Conservation (phyloP, 2,329 filamentous ascomycete genomes). For the Arthrobotrys iridis region DNA sequence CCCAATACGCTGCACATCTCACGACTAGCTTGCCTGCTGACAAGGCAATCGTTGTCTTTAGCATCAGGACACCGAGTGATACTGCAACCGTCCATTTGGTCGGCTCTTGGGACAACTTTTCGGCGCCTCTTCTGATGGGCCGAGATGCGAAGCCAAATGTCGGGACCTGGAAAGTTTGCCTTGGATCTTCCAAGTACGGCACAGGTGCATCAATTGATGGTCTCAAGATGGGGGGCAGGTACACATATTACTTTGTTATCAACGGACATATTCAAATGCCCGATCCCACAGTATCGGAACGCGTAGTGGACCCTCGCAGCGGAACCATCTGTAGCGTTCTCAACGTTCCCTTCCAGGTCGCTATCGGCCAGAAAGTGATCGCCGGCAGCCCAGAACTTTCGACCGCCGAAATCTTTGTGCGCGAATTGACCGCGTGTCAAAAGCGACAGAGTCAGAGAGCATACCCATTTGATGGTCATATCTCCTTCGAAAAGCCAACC, state of each 20-base stretch:
- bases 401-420: slow-evolving; percentile 28
- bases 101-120: slow-evolving; percentile 57
- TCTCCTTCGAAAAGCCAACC: background rate
- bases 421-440: slow-evolving; percentile 30
- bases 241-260: slow-evolving; percentile 56
- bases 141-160: slow-evolving; percentile 54
- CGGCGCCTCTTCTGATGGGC: slow-evolving; percentile 55
- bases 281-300: slow-evolving; percentile 36
- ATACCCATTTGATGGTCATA: background rate
- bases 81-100: slow-evolving; percentile 56
- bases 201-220: slow-evolving; percentile 55
- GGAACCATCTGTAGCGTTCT: slow-evolving; percentile 44
- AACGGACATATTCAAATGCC: slow-evolving; percentile 46
- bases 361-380: slow-evolving; percentile 25
- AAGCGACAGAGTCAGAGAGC: slow-evolving; percentile 21
- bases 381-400: slow-evolving; percentile 39
- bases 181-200: slow-evolving; percentile 44
- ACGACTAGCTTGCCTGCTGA: slow-evolving; percentile 12
- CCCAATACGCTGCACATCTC: slow-evolving; percentile 15
- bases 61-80: slow-evolving; percentile 33
- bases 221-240: slow-evolving; percentile 56
- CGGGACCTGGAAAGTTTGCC: slow-evolving; percentile 56
- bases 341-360: slow-evolving; percentile 33
- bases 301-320: slow-evolving; percentile 32
- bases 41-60: slow-evolving; percentile 38